Percentiles rank a stretch among this genome's conserved stretches.
Evolutionary conservation across 768 basidiomycete genomes (phyloP).

Genomic region (Rickenella mellea): DNA sequence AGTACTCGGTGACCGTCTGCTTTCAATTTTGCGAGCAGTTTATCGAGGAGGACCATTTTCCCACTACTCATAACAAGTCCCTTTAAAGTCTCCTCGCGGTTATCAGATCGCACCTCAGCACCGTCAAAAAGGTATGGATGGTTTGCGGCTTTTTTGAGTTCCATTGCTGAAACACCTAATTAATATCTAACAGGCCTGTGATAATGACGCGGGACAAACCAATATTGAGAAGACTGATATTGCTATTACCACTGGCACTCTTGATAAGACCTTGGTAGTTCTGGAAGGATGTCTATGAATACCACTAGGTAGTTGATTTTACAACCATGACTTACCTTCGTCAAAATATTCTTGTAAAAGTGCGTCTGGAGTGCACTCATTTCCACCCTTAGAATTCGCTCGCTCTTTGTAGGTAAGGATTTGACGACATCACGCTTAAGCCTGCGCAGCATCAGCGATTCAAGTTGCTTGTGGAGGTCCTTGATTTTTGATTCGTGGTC

Average conservation of each 20-base stretch:
- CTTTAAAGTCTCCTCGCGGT: slow-evolving; percentile 75
- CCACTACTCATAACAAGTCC: slow-evolving; percentile 99
- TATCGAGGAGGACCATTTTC: slow-evolving; percentile 97
- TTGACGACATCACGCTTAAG: slow-evolving; percentile 95
- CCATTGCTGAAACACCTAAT: slow-evolving; percentile 61
- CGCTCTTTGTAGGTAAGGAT: slow-evolving; percentile 93
- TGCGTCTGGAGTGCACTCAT: slow-evolving; percentile 95
- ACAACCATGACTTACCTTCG: slow-evolving; percentile 46
- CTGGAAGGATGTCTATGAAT: slow-evolving; percentile 27
- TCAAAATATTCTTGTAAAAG: slow-evolving; percentile 97
- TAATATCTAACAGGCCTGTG: not conserved
- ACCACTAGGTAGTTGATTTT: slow-evolving; percentile 1
- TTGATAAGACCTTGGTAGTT: slow-evolving; percentile 91
- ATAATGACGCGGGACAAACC: slow-evolving; percentile 31
- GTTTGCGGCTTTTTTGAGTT: slow-evolving; percentile 96
- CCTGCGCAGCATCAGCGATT: slow-evolving; percentile 88
- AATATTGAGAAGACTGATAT: slow-evolving; percentile 94
- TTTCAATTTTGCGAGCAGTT: slow-evolving; percentile 82
- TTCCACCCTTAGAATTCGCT: slow-evolving; percentile 94
- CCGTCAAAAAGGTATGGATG: slow-evolving; percentile 98
- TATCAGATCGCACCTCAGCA: slow-evolving; percentile 60
- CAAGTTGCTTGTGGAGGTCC: slow-evolving; percentile 87
- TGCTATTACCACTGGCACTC: slow-evolving; percentile 80
- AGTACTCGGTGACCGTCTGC: slow-evolving; percentile 93
- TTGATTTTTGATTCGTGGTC: slow-evolving; percentile 95